Base-by-base conservation (phyloP, 805 yeast genomes). In the Candida lessepsii region DNA sequence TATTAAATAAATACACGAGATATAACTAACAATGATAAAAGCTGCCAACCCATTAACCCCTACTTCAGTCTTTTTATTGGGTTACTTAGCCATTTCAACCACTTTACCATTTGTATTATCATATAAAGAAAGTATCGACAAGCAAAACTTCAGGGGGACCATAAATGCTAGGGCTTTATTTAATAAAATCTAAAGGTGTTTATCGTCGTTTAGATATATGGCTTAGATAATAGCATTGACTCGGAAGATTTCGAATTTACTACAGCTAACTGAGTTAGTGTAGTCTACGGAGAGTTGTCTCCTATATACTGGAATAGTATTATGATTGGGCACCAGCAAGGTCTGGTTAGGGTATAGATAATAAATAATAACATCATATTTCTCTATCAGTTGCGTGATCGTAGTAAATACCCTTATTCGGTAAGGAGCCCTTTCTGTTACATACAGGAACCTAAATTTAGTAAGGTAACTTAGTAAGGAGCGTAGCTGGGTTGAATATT, bases 61-160 rank as follows among this genome's bases (percentile, higher is more conserved):
- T 29, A 50, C 58, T 15, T 52, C 49, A 18, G 25, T 44, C 11
- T 29, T 68, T 38, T 50, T 66, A 29, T 54, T 69, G 38, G 60
- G 64, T 29, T 69, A 69, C 54, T 60, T 69, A 47, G 62, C 70
- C 4, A 41, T 65, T 9, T 63, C 71, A 9, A 56, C 70, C 25
- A 64, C 71, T 15, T 42, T 61, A 28, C 74, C 74, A 3, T 68
- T 69, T 40, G 44, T 61, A 33, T 64, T 67, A 40, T 65, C 71
- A 3, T 69, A 67, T 48, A 64, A 58, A 41, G 74, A 68, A 42
- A 49, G 70, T 11, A 39, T 42, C 17, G 54, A 47, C 9, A 44
- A 47, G 42, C 43, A 38, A 17, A 52, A 57, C 25, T 47, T 56
- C 13, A 68, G 66, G 42, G 73, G 72, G 5, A 57, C 61, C 29